Conservation (phyloP, 139 green algal species). For the Chlorella sp. region DNA sequence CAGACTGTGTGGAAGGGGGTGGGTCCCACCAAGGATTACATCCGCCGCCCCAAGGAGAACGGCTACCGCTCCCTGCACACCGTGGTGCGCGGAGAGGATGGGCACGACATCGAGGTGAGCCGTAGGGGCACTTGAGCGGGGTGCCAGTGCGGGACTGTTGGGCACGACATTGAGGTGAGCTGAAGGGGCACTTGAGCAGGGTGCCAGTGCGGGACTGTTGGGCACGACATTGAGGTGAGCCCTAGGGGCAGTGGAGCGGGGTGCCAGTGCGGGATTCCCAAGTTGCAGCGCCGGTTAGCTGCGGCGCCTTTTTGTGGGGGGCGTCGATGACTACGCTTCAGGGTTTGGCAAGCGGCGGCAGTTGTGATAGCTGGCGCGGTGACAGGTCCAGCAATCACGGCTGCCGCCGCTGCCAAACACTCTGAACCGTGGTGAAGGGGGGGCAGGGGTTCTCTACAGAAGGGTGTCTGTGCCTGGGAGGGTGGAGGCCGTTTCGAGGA, state of each 20-base stretch:
- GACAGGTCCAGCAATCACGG: no score
- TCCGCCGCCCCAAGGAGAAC: conserved; percentile 88
- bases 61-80: conserved; percentile 92
- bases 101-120: conserved; percentile 71
- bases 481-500: no score
- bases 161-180: conserved; percentile 69
- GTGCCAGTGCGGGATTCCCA: not conserved
- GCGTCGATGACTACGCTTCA: no score
- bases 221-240: conserved; percentile 69
- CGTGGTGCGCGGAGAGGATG: conserved; percentile 58
- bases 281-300: no score
- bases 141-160: not conserved
- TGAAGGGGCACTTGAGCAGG: conserved; percentile 64
- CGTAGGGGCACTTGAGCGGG: conserved; percentile 64
- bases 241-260: conserved; percentile 64
- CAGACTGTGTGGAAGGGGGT: conserved; percentile 63
- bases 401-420: no score
- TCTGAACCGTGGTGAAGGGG: no score
- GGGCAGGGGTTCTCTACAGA: no score
- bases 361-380: no score
- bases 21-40: conserved; percentile 88
- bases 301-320: no score
- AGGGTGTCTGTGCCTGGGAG: no score
- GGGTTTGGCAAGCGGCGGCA: no score
- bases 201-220: not conserved